Conservation (phyloP, 495 filamentous ascomycete species). For the Podospora conica region DNA sequence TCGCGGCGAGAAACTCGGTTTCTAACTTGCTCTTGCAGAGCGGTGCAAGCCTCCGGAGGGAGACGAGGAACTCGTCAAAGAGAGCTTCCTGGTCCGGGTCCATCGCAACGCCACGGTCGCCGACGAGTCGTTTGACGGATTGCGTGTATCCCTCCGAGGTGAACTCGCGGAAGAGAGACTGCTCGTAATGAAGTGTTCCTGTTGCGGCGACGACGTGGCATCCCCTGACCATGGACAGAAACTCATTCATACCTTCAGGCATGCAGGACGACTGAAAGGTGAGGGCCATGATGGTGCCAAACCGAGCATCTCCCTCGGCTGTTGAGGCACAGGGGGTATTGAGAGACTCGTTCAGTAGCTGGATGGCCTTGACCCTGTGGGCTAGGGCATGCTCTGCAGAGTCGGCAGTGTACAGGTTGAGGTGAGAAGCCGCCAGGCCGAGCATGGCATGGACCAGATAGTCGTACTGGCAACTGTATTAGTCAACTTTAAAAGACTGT, state of each 20-base stretch:
- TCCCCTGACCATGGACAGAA: constrained; percentile 49
- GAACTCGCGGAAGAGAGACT: constrained; percentile 36
- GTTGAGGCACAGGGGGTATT: constrained; percentile 24
- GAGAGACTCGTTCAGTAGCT: constrained; percentile 36
- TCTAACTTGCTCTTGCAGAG: constrained; percentile 24
- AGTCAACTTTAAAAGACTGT: background rate
- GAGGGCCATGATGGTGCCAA: constrained; percentile 46
- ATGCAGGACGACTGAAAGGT: constrained; percentile 50
- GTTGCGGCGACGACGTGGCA: constrained; percentile 42
- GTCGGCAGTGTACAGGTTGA: constrained; percentile 25
- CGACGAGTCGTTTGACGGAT: constrained; percentile 15
- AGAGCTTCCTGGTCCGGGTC: constrained; percentile 16
- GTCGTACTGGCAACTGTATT: constrained; percentile 24
- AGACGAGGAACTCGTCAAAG: constrained; percentile 27
- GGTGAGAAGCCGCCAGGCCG: constrained; percentile 45
- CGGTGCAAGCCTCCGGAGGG: constrained; percentile 21
- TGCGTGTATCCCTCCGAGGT: constrained; percentile 23
- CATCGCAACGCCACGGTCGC: background rate
- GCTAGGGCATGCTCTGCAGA: constrained; percentile 29
- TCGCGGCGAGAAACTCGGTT: constrained; percentile 18
- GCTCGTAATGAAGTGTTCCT: constrained; percentile 19
- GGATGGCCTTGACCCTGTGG: constrained; percentile 48
- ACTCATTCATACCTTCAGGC: constrained; percentile 49
- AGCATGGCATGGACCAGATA: constrained; percentile 47
- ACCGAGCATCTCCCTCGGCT: constrained; percentile 40